Percentiles rank a stretch among this genome's conserved stretches.
Conservation (phyloP, 225 moss, liverwort and hornwort genomes). For the Lunularia cruciata region DNA sequence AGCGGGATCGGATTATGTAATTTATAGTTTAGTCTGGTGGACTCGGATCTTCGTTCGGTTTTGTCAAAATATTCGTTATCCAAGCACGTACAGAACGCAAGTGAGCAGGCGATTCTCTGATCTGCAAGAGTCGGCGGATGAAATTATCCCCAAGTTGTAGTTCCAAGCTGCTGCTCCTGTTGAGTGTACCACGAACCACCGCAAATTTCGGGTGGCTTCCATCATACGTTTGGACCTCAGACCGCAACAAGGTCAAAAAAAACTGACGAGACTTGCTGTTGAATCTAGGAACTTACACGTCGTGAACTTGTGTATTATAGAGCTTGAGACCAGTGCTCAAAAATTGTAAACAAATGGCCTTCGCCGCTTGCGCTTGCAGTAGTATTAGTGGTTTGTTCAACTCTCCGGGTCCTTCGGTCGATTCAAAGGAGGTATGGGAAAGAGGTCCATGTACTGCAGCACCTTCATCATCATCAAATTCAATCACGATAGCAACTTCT, state of each 20-base stretch:
- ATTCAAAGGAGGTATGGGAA: constrained; percentile 20
- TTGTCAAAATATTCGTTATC: no score
- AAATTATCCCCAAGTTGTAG: not conserved
- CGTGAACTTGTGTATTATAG: not conserved
- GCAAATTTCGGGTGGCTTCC: no score
- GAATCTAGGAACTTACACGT: not conserved
- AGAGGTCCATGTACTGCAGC: not conserved
- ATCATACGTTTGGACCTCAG: no score
- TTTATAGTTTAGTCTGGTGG: no score
- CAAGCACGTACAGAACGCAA: no score
- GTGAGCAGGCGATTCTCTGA: no score
- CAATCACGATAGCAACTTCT: not conserved
- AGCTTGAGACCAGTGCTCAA: not conserved
- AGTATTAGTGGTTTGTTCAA: constrained; percentile 1
- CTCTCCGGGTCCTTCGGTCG: not conserved
- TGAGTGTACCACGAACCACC: no score
- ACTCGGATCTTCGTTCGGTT: no score
- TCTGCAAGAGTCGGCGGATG: no score
- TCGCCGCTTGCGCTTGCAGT: constrained; percentile 6
- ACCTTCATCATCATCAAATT: not conserved
- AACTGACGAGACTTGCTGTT: not conserved
- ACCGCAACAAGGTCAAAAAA: not conserved
- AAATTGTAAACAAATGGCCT: not conserved
- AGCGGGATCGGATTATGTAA: no score
- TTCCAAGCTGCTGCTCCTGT: not conserved